Evolutionary conservation across 768 basidiomycete genomes (phyloP), one percentile per base, ranked within the genome.

Genomic region (Pleurotus eryngii): DNA sequence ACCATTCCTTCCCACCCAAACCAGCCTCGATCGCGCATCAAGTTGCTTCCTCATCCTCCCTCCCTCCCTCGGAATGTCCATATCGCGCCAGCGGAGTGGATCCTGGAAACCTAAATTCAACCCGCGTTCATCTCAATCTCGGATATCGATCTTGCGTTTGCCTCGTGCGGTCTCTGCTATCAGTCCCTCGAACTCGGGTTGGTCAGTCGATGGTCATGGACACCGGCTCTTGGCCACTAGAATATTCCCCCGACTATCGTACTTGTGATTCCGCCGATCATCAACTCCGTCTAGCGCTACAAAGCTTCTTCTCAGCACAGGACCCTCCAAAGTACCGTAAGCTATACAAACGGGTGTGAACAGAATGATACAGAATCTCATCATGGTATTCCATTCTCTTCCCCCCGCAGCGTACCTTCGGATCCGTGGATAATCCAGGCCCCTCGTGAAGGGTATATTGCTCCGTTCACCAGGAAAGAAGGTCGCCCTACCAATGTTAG

Each of bases 11-110:
- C 51, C 38, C 51, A 53, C 39, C 39, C 51, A 51, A 54, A 22
- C 37, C 39, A 35, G 24, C 51, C 51, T 54, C 51, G 51, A 54
- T 54, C 51, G 51, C 51, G 38, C 24, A 42, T 40, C 51, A 54
- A 54, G 15, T 18, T 39, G n/a, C 17, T 54, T 38, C 35, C 39
- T 38, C 38, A 18, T n/a, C 51, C 51, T n/a, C 18, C 8, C 5
- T 38, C 18, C 51, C 24, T 11, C 24, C 51, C 51, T 54, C 51
- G 39, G 51, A 40, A 22, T 54, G 51, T 22, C 51, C 38, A 22
- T 11, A 15, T n/a, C 22, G 38, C 51, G 39, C 51, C 51, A 42
- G 22, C 17, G 24, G 20, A 42, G 15, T 42, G 51, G 51, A 37
- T 54, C 51, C 14, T 17, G 24, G 15, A 54, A 54, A 54, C 39